Evolutionary conservation across 768 basidiomycete species (phyloP), one percentile per base, ranked within the genome.

Genomic region (Gelatoporia subvermispora): DNA sequence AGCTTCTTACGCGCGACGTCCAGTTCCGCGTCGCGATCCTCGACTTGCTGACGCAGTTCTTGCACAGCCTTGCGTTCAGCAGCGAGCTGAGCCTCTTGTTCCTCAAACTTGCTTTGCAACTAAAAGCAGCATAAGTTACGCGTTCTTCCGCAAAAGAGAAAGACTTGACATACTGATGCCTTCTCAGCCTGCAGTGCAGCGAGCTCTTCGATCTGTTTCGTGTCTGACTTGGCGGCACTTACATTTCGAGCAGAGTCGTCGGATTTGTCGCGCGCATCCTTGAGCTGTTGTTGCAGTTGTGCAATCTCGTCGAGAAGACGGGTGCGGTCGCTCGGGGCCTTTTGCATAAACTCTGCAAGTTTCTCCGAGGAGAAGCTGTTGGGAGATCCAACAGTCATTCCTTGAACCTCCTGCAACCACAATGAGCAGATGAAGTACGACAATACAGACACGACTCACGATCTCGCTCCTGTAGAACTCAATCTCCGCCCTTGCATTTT

Each of bases 401-500:
- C 77, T 55, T 84, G 85, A 16, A 86, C 72, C 61, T 87, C 79
- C 88, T 90, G 55, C 22, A 36, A 13, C 37, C 47, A 21, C 7
- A 8, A 18, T 46, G 25, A 44, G 24, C 21, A 35, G 0, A 39
- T 38, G 45, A 35, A 37, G n/a, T 42, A 20, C 8, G 20, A 20
- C 16, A 40, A 16, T 17, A n/a, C 13, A 20, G 23, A 41, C 23
- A 22, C 8, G 48, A 68, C 88, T 72, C 65, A 93, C 91, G 38
- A 88, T 70, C 51, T 96, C 95, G 28, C 77, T 68, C 46, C 94
- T 82, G 58, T 68, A 70, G 51, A 66, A 63, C 69, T 99, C 95
- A 11, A 97, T 86, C 65, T 99, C 95, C 13, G 88, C 89, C 47
- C 88, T 72, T 4, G 93, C 88, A 57, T 85, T 86, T 65, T 98